Conservation (phyloP, 768 basidiomycete genomes). For the Pluteus cervinus region DNA sequence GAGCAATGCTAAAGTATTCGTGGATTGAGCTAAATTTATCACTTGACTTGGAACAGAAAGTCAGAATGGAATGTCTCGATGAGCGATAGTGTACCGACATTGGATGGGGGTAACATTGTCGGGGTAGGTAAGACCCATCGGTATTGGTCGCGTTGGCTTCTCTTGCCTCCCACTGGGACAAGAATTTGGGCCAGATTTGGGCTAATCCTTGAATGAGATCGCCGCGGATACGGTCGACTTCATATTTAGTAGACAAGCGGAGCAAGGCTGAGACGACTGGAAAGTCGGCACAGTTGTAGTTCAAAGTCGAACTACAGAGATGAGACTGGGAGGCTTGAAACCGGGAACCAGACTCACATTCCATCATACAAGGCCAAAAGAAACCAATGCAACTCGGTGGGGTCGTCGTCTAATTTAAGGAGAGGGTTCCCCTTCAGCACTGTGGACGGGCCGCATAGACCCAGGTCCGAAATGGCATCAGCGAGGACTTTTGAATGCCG, state of each 20-base stretch:
- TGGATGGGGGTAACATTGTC: slow-evolving; percentile 54
- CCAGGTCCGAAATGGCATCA: slow-evolving; percentile 29
- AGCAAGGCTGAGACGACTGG: slow-evolving; percentile 49
- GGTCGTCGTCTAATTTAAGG: slow-evolving; percentile 45
- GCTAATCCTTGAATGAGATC: slow-evolving; percentile 51
- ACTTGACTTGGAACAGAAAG: slow-evolving; percentile 38
- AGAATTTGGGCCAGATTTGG: slow-evolving; percentile 53
- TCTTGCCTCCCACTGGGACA: slow-evolving; percentile 60
- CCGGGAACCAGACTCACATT: slow-evolving; percentile 38
- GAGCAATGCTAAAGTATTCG: slow-evolving; percentile 49
- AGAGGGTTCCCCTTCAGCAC: slow-evolving; percentile 55
- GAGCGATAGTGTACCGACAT: slow-evolving; percentile 39
- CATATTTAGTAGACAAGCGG: slow-evolving; percentile 58
- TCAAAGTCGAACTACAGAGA: slow-evolving; percentile 34
- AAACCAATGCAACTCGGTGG: slow-evolving; percentile 54
- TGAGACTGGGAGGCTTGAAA: not conserved
- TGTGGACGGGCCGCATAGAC: slow-evolving; percentile 15
- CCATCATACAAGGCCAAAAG: slow-evolving; percentile 67
- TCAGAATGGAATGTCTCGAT: slow-evolving; percentile 6
- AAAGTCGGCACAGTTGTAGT: slow-evolving; percentile 46
- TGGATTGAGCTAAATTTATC: slow-evolving; percentile 60
- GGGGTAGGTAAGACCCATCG: slow-evolving; percentile 51
- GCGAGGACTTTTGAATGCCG: slow-evolving; percentile 55
- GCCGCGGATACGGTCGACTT: slow-evolving; percentile 49
- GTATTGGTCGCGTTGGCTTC: slow-evolving; percentile 50